Percentiles rank a stretch among this genome's conserved stretches.
Evolutionary conservation across 2,329 filamentous ascomycete genomes (phyloP).

Genomic region (Beauveria australis): DNA sequence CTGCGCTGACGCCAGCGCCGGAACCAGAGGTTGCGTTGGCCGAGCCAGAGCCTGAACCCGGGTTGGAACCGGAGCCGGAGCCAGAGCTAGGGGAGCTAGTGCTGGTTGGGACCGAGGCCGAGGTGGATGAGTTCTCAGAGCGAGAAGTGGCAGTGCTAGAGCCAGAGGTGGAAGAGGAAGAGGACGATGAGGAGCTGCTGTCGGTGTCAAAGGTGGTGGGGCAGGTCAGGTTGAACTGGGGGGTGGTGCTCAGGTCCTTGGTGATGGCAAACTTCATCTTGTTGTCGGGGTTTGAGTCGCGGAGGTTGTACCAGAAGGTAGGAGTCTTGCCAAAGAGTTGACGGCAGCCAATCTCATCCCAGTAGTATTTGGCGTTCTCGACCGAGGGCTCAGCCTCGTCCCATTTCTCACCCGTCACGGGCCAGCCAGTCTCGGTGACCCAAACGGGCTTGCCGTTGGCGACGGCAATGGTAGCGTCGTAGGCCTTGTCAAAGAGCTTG

Average conservation of each 20-base stretch:
- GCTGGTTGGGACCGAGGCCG: neutral
- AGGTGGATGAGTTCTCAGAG: neutral
- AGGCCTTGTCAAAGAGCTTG: slow-evolving; percentile 45
- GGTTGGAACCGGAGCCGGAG: neutral
- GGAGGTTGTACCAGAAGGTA: slow-evolving; percentile 55
- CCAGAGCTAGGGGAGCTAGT: neutral
- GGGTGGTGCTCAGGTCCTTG: slow-evolving; percentile 41
- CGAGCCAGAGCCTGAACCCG: slow-evolving; percentile 17
- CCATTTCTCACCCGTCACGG: slow-evolving; percentile 43
- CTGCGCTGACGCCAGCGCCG: slow-evolving; percentile 14
- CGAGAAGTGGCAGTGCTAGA: slow-evolving; percentile 9
- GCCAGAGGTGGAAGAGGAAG: slow-evolving; percentile 9
- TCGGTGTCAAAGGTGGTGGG: slow-evolving; percentile 32
- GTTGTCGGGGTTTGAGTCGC: slow-evolving; percentile 54
- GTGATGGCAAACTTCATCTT: slow-evolving; percentile 50
- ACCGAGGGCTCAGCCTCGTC: slow-evolving; percentile 47
- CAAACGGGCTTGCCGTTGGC: slow-evolving; percentile 47
- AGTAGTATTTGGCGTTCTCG: slow-evolving; percentile 56
- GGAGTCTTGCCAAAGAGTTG: slow-evolving; percentile 46
- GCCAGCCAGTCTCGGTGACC: slow-evolving; percentile 61
- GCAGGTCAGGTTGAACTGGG: slow-evolving; percentile 47
- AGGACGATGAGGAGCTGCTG: slow-evolving; percentile 2
- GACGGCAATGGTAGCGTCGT: slow-evolving; percentile 34
- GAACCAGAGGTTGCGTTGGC: neutral
- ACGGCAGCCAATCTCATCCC: slow-evolving; percentile 52